Conservation (phyloP, 306 rosid genomes). For the Cicer pinnatifidum region DNA sequence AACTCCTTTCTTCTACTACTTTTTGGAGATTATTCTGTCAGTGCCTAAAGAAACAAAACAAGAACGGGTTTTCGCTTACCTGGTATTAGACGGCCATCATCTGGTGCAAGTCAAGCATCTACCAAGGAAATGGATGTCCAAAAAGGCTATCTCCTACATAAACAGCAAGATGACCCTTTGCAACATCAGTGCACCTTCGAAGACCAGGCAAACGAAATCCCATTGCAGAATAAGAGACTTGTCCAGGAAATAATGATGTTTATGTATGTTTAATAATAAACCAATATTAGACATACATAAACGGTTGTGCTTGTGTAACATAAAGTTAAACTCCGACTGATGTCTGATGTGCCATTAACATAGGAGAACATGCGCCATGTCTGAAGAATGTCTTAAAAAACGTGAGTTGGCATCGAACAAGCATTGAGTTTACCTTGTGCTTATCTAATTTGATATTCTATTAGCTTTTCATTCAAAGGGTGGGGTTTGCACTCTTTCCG, state of each 20-base stretch:
- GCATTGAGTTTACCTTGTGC: background rate
- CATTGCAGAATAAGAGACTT: too few species aligned
- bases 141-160: conserved; percentile 45
- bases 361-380: too few species aligned
- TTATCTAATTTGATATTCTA: conserved; percentile 5
- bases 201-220: too few species aligned
- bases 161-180: too few species aligned
- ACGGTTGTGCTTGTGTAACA: too few species aligned
- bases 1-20: background rate
- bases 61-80: conserved; percentile 48
- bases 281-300: too few species aligned
- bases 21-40: too few species aligned
- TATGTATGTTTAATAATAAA: too few species aligned
- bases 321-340: too few species aligned
- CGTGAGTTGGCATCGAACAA: background rate
- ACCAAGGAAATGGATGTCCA: conserved; percentile 44
- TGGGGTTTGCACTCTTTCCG: conserved; percentile 1
- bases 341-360: background rate
- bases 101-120: background rate
- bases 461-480: conserved; percentile 1
- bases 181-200: too few species aligned
- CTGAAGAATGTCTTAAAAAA: conserved; percentile 1
- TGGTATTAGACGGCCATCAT: conserved; percentile 40
- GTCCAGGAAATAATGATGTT: too few species aligned
- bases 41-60: conserved; percentile 4